Evolutionary conservation across 148 eudicot species (phyloP), one percentile per base, ranked within the genome.

Genomic region (Chenopodium suecicum): DNA sequence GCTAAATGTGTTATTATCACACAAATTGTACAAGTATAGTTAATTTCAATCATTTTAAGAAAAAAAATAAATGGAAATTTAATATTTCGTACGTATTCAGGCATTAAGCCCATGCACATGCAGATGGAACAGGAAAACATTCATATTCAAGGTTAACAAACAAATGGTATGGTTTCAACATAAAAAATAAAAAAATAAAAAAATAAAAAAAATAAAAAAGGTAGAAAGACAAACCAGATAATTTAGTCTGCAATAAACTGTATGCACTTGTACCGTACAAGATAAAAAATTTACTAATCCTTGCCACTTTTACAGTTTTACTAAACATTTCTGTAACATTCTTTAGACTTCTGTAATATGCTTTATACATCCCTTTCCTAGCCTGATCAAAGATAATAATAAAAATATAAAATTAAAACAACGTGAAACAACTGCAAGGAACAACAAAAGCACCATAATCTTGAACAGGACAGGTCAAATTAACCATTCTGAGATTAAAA

Each of bases 401-500:
- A 37, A 34, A 34, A 34, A 34, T 34, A 34, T 34, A 65, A 64
- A 48, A 34, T 64, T 47, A 81, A 64, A 65, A 65, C 78, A 48
- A 74, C 62, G 20, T 4, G 6, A 65, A 17, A 63, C 27, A 74
- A 75, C 78, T 65, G 66, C 1, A 32, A 68, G 29, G 69, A 54
- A 54, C 60, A 54, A 54, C 62, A 14, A 17, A 56, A 56, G 19
- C 62, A 17, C 62, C 19, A 56, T 56, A 56, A 56, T 56, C 22
- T 17, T 17, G 17, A 14, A 56, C 62, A 56, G 62, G 22, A 56
- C 62, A 56, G 62, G 62, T 56, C 20, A 56, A 17, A 4, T n/a
- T 82, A 75, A 82, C 69, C 67, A 77, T 76, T 81, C 74, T 66
- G 63, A 41, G 34, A 77, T 66, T 80, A 81, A 84, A 84, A 84